These are phyloP conservation scores for Fonsecaea pedrosoi DNA, from an alignment of 2,329 filamentous ascomycete genomes.

Conservation along the genomic window DNA sequence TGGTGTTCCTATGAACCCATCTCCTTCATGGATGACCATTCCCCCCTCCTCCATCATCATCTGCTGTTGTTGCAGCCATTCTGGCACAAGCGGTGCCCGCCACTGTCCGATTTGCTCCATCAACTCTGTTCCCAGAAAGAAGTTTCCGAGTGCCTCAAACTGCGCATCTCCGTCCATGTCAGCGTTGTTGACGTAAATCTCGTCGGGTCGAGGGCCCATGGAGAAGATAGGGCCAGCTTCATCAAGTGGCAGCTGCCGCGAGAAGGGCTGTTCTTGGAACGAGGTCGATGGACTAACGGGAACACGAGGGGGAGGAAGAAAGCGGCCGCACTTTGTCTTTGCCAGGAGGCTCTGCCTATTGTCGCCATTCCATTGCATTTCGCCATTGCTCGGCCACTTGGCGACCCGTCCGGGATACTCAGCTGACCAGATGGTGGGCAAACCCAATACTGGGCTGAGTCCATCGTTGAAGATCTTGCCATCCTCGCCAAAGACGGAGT, in stretches of 20 bases:
- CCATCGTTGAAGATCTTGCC: conserved; percentile 35
- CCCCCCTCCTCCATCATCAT: not conserved
- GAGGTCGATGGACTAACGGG: conserved; percentile 10
- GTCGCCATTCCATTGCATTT: conserved; percentile 34
- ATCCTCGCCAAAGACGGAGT: conserved; percentile 27
- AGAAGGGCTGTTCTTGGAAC: conserved; percentile 29
- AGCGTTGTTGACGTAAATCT: conserved; percentile 25
- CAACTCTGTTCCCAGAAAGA: conserved; percentile 27
- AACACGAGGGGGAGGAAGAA: conserved; percentile 31
- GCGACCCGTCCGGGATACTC: conserved; percentile 21
- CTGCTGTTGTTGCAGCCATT: conserved; percentile 21
- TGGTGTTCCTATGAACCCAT: conserved; percentile 2
- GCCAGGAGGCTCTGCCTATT: conserved; percentile 25
- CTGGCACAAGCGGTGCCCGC: conserved; percentile 16
- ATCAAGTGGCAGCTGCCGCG: conserved; percentile 23
- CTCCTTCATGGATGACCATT: conserved; percentile 4
- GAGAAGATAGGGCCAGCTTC: conserved; percentile 30
- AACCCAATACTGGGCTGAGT: conserved; percentile 28
- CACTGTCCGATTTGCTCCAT: conserved; percentile 31
- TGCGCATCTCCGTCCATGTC: conserved; percentile 29
- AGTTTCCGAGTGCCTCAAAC: conserved; percentile 26
- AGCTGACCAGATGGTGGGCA: conserved; percentile 33
- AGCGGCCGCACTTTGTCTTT: conserved; percentile 28
- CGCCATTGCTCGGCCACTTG: conserved; percentile 28
- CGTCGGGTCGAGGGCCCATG: conserved; percentile 27